Evolutionary conservation across 257 asterid genomes (phyloP), one percentile per base, ranked within the genome.

Genomic region (Linderniella brevidens): DNA sequence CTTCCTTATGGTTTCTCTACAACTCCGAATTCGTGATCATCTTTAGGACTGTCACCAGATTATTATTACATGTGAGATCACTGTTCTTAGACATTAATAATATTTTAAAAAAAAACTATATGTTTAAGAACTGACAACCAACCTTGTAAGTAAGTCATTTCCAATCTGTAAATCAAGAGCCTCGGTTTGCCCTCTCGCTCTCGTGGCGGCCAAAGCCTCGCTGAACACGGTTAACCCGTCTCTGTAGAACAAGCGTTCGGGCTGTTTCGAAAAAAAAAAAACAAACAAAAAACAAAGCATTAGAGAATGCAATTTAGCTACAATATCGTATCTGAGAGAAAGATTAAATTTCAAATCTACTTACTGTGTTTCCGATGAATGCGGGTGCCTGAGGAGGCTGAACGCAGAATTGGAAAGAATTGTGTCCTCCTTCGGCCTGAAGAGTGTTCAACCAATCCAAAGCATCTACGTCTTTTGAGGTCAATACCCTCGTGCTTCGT

Each of bases 171-270:
- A 64, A 70, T 87, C 97, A 9, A 78, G 71, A 61, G 80, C 50
- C 64, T 62, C 83, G 14, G 92, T 65, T 70, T 53, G 72, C 46
- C 97, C 95, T 68, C 97, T 75, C 42, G 86, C 83, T 46, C 95
- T 75, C 19, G 97, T 87, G 66, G 68, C 97, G 57, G 97, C 97
- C 70, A 87, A 76, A 61, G 97, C 97, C 61, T 87, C 97, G 50
- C 97, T 87, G 53, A 58, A 71, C 53, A 87, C 60, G 15, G 59
- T 83, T 47, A 78, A 81, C 56, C 55, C 73, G 47, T 78, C 56
- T 48, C 97, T 76, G 41, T 86, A 72, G 71, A 87, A 87, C 40
- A 87, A 76, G 66, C 73, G 79, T 77, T 87, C 97, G 1, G 97
- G 97, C 97, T 87, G 62, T 62, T 51, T 25, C 6, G 4, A 6